Conservation (phyloP, 148 eudicot genomes). For the Fallopia convolvulus region DNA sequence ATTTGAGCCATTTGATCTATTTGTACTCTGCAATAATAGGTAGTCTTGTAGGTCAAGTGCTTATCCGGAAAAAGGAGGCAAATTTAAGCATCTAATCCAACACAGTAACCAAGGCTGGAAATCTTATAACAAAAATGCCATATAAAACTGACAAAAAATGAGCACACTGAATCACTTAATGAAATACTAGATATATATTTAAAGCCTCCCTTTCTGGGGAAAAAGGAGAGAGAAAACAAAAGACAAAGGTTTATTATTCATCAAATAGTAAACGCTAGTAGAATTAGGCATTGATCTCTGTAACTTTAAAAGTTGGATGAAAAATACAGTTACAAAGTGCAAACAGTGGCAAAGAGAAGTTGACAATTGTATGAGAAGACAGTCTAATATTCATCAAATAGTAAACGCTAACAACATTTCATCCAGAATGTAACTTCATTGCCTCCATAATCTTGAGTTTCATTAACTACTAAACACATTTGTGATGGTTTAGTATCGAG, state of each 20-base stretch:
- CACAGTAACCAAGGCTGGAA: not conserved
- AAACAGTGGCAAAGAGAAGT: not conserved
- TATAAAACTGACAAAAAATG: not conserved
- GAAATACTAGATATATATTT: not conserved
- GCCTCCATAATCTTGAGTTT: not conserved
- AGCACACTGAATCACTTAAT: not conserved
- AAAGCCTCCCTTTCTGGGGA: not conserved
- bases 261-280: too few species aligned
- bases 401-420: not conserved
- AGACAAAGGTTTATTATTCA: too few species aligned
- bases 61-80: not conserved
- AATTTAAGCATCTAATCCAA: not conserved
- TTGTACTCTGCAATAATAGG: conserved; percentile 24
- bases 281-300: not conserved
- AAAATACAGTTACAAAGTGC: not conserved
- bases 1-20: conserved; percentile 45
- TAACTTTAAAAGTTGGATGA: not conserved
- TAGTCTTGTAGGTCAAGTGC: not conserved
- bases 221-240: not conserved
- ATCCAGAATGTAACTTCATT: not conserved
- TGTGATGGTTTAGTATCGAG: not conserved
- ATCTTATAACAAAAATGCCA: not conserved
- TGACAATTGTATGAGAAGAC: not conserved
- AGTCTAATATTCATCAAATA: not conserved
- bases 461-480: not conserved